phyloP scores from a whole-genome alignment of 768 basidiomycete species.

The Rhodotorula paludigena region DNA sequence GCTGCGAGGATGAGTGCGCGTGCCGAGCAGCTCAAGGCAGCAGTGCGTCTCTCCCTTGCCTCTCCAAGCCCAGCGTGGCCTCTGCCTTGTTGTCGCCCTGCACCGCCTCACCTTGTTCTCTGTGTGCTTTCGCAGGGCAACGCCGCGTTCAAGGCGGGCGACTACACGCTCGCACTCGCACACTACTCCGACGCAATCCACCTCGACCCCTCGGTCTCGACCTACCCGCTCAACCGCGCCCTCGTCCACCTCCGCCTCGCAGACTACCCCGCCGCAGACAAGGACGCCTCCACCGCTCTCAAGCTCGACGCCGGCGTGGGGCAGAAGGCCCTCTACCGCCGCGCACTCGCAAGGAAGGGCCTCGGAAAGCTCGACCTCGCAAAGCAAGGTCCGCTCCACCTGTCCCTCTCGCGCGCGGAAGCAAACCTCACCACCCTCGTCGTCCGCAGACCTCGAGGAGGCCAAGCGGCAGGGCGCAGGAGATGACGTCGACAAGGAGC shows the following conservation, averaged over 20 bases:
- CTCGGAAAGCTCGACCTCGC: constrained; percentile 17
- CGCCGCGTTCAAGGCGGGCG: constrained; percentile 70
- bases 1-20: neutral
- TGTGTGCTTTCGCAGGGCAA: constrained; percentile 62
- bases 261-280: constrained; percentile 46
- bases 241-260: constrained; percentile 88
- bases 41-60: constrained; percentile 1
- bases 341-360: constrained; percentile 48
- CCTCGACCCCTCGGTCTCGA: constrained; percentile 65
- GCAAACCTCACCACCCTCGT: neutral
- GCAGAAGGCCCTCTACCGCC: constrained; percentile 48
- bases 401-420: neutral
- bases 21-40: constrained; percentile 13
- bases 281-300: constrained; percentile 45
- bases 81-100: neutral
- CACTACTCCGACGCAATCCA: constrained; percentile 78
- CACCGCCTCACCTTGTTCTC: neutral
- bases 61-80: neutral
- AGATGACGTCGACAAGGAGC: constrained; percentile 20
- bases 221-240: constrained; percentile 79
- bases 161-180: constrained; percentile 73
- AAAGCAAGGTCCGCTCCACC: constrained; percentile 12
- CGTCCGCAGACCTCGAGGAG: constrained; percentile 14
- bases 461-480: constrained; percentile 22
- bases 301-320: constrained; percentile 44